Conservation (phyloP, 2,329 filamentous ascomycete species). For the Rhinocladiella similis region DNA sequence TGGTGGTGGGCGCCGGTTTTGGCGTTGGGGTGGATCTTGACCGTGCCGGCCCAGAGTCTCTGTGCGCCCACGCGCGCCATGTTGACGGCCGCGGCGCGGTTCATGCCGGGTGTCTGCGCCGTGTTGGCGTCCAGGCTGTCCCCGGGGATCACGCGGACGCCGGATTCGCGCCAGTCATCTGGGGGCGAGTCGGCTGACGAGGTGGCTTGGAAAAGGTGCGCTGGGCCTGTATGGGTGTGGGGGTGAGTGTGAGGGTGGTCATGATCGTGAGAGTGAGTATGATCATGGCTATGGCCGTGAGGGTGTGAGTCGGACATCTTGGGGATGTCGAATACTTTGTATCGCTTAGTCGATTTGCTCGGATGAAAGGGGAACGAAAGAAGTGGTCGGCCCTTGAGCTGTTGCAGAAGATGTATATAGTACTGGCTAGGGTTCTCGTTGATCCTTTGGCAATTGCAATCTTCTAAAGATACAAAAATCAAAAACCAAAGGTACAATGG, state of each 20-base stretch:
- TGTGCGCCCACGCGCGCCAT: slow-evolving; percentile 46
- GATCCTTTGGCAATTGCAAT: too few relatives aligned
- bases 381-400: too few relatives aligned
- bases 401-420: too few relatives aligned
- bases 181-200: slow-evolving; percentile 22
- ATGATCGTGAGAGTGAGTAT: slow-evolving; percentile 14
- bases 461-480: too few relatives aligned
- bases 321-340: not conserved
- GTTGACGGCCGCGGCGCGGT: slow-evolving; percentile 46
- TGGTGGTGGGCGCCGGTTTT: slow-evolving; percentile 49
- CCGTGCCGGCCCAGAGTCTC: slow-evolving; percentile 49
- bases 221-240: slow-evolving; percentile 16
- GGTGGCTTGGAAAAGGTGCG: slow-evolving; percentile 22
- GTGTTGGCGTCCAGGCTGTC: slow-evolving; percentile 44
- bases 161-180: slow-evolving; percentile 40
- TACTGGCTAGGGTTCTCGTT: too few relatives aligned
- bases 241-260: slow-evolving; percentile 5
- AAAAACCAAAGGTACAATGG: not conserved
- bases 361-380: too few relatives aligned
- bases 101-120: slow-evolving; percentile 46
- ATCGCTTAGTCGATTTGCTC: not conserved
- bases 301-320: slow-evolving; percentile 6
- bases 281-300: slow-evolving; percentile 12
- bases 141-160: slow-evolving; percentile 45
- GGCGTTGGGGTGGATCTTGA: slow-evolving; percentile 44